Conservation (phyloP, 108 stramenopile species). For the Schizochytrium sp. region DNA sequence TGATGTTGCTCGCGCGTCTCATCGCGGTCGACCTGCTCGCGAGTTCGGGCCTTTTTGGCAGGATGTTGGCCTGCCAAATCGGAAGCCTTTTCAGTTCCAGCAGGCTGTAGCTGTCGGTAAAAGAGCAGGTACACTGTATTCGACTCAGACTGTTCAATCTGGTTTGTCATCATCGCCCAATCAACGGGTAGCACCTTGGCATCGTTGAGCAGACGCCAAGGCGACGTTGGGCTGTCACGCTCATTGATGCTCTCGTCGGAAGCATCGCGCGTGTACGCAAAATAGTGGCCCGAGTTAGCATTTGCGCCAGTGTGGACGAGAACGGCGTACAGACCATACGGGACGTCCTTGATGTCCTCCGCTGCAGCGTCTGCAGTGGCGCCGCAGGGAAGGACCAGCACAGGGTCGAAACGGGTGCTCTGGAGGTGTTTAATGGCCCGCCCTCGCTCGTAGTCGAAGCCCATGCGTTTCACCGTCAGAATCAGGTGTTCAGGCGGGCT, state of each 20-base stretch:
- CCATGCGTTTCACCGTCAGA: neutral
- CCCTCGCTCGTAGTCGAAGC: neutral
- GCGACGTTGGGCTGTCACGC: neutral
- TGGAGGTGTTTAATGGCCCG: neutral
- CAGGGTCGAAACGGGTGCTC: neutral
- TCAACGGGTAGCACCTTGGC: neutral
- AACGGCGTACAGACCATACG: neutral
- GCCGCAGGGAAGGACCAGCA: neutral
- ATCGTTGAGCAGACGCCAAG: neutral
- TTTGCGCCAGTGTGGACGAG: conserved; percentile 18
- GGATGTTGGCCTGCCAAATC: neutral
- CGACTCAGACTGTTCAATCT: conserved; percentile 3
- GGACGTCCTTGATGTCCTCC: neutral
- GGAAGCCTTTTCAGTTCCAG: neutral
- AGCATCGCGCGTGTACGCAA: neutral
- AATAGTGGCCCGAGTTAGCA: neutral
- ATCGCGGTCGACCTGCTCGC: neutral
- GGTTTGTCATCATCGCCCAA: neutral
- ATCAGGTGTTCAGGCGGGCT: neutral
- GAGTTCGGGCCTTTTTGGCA: neutral
- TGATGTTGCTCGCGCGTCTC: too few relatives aligned
- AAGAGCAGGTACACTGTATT: conserved; percentile 2
- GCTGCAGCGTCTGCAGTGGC: neutral
- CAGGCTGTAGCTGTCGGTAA: neutral
- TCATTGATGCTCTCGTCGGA: neutral